Base-by-base conservation (phyloP, 2,329 filamentous ascomycete genomes). In the Triangularia verruculosa region DNA sequence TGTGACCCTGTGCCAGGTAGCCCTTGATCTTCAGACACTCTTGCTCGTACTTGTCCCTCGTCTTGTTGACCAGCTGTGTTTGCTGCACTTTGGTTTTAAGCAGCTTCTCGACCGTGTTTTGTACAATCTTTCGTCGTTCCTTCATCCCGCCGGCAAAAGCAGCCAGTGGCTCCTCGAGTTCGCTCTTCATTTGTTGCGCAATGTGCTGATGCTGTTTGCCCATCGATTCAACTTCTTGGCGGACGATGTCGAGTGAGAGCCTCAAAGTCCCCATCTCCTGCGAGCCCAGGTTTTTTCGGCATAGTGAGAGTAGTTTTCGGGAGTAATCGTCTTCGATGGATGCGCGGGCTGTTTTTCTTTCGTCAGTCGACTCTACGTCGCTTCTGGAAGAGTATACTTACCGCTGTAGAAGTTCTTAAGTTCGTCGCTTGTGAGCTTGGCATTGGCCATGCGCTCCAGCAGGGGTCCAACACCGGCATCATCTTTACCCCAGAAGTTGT, bases 401-500 rank as follows among this genome's bases (percentile, higher is more conserved):
- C 91, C 85, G 67, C 83, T 87, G 77, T 99, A 99, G 79, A 99
- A 99, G 9, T 89, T 82, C 74, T 91, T 94, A 58, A 99, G 78
- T 78, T 99, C 95, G 78, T 99, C 96, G 75, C 90, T 93, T 25
- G 95, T 97, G 72, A 90, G 87, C 82, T 99, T 99, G 57, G 95
- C 92, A 77, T 89, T 89, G 74, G 92, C 89, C 92, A 99, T 96
- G 73, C 95, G 94, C 76, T 94, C 92, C 28, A 99, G 84, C 73
- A 99, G 86, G 64, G 95, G 96, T 54, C 84, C 84, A 73, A 99
- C 93, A 75, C 95, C 96, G 59, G 94, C 95, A 82, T 99, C 95
- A 76, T 98, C 94, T 82, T 96, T 98, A 68, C 95, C 95, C 95
- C 95, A 99, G 78, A 99, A 99, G 77, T 99, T 99, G 81, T 99